phyloP scores from a whole-genome alignment of 1,284 basidiomycete genomes.

The Malassezia cuniculi region DNA sequence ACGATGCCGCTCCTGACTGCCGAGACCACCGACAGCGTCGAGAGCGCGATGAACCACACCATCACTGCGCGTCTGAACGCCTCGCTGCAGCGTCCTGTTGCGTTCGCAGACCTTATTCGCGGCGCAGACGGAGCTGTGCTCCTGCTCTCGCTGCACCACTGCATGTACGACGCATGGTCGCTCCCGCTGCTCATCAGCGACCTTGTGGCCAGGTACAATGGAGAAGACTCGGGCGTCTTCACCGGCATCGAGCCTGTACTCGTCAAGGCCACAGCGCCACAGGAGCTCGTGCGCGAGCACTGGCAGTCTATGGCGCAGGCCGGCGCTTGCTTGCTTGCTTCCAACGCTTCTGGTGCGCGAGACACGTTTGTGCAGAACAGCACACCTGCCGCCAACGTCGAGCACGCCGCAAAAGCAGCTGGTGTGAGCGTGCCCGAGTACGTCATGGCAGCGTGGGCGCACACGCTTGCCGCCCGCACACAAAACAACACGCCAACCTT shows the following conservation, averaged over 20 bases:
- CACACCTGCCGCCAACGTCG: not conserved
- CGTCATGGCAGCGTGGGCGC: slow-evolving; percentile 23
- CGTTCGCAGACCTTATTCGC: not conserved
- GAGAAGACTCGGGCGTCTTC: slow-evolving; percentile 5
- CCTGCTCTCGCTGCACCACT: slow-evolving; percentile 33
- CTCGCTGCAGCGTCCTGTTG: not conserved
- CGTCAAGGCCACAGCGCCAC: slow-evolving; percentile 7
- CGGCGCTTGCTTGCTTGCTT: slow-evolving; percentile 2
- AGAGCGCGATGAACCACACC: not conserved
- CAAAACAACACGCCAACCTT: slow-evolving; percentile 13
- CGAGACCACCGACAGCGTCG: not conserved
- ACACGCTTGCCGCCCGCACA: slow-evolving; percentile 9
- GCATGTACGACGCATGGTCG: slow-evolving; percentile 37
- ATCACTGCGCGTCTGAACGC: not conserved
- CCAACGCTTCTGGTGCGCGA: not conserved
- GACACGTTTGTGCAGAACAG: slow-evolving; percentile 5
- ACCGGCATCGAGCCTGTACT: slow-evolving; percentile 15
- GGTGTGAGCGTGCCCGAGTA: not conserved
- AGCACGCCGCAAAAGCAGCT: too few relatives aligned
- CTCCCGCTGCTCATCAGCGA: slow-evolving; percentile 30
- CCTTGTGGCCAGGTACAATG: slow-evolving; percentile 18
- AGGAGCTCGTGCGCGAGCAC: slow-evolving; percentile 15
- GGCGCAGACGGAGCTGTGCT: slow-evolving; percentile 14
- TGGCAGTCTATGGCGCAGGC: slow-evolving; percentile 5
- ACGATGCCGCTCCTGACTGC: not conserved